Percentiles rank a stretch among this genome's conserved stretches.
phyloP scores from a whole-genome alignment of 2,329 filamentous ascomycete genomes.

The Aschersonia sp. region DNA sequence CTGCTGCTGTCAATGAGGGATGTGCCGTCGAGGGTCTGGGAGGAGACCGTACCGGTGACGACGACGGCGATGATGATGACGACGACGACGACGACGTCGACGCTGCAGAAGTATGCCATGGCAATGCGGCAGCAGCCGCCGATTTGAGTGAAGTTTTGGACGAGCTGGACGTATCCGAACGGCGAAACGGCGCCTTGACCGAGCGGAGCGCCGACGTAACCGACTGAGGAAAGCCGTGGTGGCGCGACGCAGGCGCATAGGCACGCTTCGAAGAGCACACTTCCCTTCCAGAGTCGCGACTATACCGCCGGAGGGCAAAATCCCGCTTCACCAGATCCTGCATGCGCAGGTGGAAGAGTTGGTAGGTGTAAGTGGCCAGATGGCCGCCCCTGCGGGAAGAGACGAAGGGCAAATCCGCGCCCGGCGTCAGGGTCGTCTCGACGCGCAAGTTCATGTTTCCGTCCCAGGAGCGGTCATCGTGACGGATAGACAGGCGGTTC shows the following conservation, averaged over 20 bases:
- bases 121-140: slow-evolving; percentile 7
- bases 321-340: slow-evolving; percentile 75
- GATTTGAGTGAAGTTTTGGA: slow-evolving; percentile 5
- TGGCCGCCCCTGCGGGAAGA: too few relatives aligned
- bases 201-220: slow-evolving; percentile 35
- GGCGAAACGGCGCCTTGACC: slow-evolving; percentile 21
- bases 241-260: slow-evolving; percentile 22
- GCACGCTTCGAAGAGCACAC: slow-evolving; percentile 74
- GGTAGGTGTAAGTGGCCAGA: slow-evolving; percentile 33
- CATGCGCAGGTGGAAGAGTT: slow-evolving; percentile 90
- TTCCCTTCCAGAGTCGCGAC: slow-evolving; percentile 81
- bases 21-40: neutral
- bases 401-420: neutral
- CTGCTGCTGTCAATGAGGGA: neutral
- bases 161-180: slow-evolving; percentile 8
- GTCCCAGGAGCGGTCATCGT: slow-evolving; percentile 80
- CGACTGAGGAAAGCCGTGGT: slow-evolving; percentile 3
- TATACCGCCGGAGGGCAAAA: slow-evolving; percentile 84
- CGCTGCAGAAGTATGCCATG: slow-evolving; percentile 4
- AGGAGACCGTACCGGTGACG: too few relatives aligned
- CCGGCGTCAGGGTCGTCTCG: slow-evolving; percentile 39
- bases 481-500: slow-evolving; percentile 65
- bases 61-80: too few relatives aligned
- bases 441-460: slow-evolving; percentile 94
- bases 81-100: neutral